phyloP scores from a whole-genome alignment of 2,329 filamentous ascomycete genomes.

The Pseudocercospora crystallina region DNA sequence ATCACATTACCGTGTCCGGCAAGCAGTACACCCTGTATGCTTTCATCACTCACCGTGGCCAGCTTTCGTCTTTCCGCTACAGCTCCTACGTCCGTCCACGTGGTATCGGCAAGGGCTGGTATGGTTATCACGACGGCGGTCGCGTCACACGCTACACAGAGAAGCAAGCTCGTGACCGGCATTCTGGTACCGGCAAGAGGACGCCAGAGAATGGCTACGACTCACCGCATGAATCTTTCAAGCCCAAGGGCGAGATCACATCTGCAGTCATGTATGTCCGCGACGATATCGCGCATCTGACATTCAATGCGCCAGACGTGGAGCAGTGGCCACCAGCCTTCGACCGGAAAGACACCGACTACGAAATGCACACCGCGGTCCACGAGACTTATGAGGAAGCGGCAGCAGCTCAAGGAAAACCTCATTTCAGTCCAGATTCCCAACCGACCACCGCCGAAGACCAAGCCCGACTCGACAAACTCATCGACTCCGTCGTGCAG shows the following conservation, averaged over 20 bases:
- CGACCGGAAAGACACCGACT: constrained; percentile 1
- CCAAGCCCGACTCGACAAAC: not conserved
- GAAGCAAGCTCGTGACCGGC: constrained; percentile 51
- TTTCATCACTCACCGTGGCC: constrained; percentile 60
- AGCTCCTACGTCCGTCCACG: constrained; percentile 60
- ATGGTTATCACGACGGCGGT: constrained; percentile 54
- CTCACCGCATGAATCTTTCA: constrained; percentile 16
- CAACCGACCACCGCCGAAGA: not conserved
- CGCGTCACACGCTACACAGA: constrained; percentile 57
- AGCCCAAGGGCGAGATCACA: constrained; percentile 23
- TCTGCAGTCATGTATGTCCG: constrained; percentile 29
- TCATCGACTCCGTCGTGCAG: constrained; percentile 8
- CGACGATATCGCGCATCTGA: constrained; percentile 16
- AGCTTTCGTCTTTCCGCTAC: constrained; percentile 59
- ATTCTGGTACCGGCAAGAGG: constrained; percentile 20
- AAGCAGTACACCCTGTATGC: constrained; percentile 58
- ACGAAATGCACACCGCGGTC: constrained; percentile 12
- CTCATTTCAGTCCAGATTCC: not conserved
- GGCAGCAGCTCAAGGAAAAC: not conserved
- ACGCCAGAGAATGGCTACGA: constrained; percentile 20
- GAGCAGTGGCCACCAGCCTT: constrained; percentile 16
- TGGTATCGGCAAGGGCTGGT: constrained; percentile 58
- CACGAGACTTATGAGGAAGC: constrained; percentile 13
- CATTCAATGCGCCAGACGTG: constrained; percentile 15
- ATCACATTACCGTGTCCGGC: constrained; percentile 51